Evolutionary conservation across 169 alveolate species (phyloP), one percentile per base, ranked within the genome.

Genomic region (Amoebophrya sp.): DNA sequence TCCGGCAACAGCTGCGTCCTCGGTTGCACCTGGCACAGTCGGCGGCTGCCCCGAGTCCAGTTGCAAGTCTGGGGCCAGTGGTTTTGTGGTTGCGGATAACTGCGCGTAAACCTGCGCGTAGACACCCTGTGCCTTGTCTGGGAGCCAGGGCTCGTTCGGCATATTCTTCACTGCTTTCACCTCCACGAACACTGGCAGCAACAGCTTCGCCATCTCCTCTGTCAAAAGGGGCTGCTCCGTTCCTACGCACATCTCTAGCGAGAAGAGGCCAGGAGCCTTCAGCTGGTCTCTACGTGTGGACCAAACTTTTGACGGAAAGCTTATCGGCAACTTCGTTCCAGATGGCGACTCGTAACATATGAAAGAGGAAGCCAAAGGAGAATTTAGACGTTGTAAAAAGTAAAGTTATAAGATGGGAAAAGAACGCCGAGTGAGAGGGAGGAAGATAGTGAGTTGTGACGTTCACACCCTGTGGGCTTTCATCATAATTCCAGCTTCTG

Each of bases 131-230:
- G 83, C 18, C 83, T 65, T 65, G 12, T 65, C 2, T 29, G 83
- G 83, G 33, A 65, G 83, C 83, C 83, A 65, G 83, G 83, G 83
- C 83, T 65, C 83, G 83, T 65, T 65, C 26, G 83, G 83, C 83
- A 65, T 65, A 26, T 65, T 36, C 83, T 65, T 65, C 83, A 65
- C 83, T 29, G 83, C 83, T 36, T 65, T 65, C 36, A 65, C 83
- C 83, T 65, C 83, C 36, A 65, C 83, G 26, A 65, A 65, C 39
- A 65, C 33, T 6, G 83, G 83, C 18, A 65, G 18, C 83, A 65
- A 18, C 33, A 65, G 83, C 83, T 65, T 1, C 33, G 83, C 83
- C 83, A 65, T 65, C 83, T 29, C 83, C 33, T 65, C 83, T 10
- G 83, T 65, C 2, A 65, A 36, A 29, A 65, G 2, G n/a, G 33